Base-by-base conservation (phyloP, 805 yeast genomes). In the Saccharomycopsis babjevae region DNA sequence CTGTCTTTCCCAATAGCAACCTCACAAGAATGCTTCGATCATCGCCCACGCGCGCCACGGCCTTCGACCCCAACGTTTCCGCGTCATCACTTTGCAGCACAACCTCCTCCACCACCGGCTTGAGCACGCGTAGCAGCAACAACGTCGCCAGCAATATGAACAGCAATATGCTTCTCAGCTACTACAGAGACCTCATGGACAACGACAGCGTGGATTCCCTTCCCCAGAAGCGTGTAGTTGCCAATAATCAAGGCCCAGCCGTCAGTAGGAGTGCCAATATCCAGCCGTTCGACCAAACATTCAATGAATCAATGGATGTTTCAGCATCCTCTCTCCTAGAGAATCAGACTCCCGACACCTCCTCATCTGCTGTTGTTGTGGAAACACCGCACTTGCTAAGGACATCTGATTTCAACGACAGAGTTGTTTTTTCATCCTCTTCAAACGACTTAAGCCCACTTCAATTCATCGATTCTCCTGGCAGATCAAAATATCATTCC, bases 381-480 rank as follows among this genome's bases (percentile, higher is more conserved):
- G 28, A 46, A 22, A 46, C 52, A 7, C 52, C 52, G 25, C 32
- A 46, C 13, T 46, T 46, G 6, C 28, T 46, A 46, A 46, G n/a
- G 16, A 22, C 52, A 2, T 15, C 32, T 2, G 52, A 46, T 11
- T 10, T 22, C 28, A 46, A 25, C 8, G 15, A 46, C 32, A 46
- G 16, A 46, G 3, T 16, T 10, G 32, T 28, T 1, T 46, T 20
- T 11, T 28, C 28, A 5, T 46, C 54, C 3, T 50, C 43, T 50
- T 38, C 38, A 10, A 58, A 52, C 5, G 62, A 59, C 25, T 40
- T 59, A 7, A 58, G 61, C 25, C 64, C 64, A 10, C 54, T 62
- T 54, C 59, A 57, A 22, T 62, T 62, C 43, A 54, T 62, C 5
- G 64, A 59, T 22, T 59, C 62, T 50, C 64, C 64, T 8, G 57